Conservation (phyloP, 2,329 filamentous ascomycete genomes). For the Fusarium lyarnte region DNA sequence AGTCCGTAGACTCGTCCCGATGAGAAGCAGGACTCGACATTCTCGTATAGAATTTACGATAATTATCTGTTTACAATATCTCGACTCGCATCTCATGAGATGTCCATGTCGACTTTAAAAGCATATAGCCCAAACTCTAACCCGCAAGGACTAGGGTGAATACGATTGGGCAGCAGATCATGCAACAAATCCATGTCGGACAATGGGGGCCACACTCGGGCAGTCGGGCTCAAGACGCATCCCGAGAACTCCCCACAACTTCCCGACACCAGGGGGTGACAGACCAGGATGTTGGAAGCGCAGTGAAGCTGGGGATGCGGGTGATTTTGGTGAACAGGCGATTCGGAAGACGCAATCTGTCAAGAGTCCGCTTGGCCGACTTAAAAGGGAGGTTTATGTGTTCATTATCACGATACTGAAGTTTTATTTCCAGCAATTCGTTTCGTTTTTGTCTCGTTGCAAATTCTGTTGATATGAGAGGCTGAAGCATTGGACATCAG, state of each 20-base stretch:
- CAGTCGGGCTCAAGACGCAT: slow-evolving; percentile 28
- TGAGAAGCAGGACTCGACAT: slow-evolving; percentile 23
- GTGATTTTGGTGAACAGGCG: neutral
- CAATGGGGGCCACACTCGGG: slow-evolving; percentile 26
- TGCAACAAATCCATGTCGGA: slow-evolving; percentile 15
- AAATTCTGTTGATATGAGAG: neutral
- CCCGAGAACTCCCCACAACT: slow-evolving; percentile 29
- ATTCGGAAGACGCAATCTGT: neutral
- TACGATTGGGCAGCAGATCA: slow-evolving; percentile 15
- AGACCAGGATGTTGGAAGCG: neutral
- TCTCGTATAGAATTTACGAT: neutral
- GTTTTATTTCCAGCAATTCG: neutral
- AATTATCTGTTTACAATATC: neutral
- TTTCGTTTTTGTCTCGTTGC: neutral
- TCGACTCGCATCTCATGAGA: neutral
- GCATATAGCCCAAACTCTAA: neutral
- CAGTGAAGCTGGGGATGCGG: neutral
- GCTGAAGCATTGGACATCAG: neutral
- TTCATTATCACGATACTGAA: neutral
- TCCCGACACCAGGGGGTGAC: neutral
- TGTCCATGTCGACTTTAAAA: slow-evolving; percentile 22
- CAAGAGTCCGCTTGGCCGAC: neutral
- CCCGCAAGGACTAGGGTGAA: neutral
- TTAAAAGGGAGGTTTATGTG: neutral
- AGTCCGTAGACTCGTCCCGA: neutral